Conservation (phyloP, 2,329 filamentous ascomycete species). For the Alternaria ethzedia region DNA sequence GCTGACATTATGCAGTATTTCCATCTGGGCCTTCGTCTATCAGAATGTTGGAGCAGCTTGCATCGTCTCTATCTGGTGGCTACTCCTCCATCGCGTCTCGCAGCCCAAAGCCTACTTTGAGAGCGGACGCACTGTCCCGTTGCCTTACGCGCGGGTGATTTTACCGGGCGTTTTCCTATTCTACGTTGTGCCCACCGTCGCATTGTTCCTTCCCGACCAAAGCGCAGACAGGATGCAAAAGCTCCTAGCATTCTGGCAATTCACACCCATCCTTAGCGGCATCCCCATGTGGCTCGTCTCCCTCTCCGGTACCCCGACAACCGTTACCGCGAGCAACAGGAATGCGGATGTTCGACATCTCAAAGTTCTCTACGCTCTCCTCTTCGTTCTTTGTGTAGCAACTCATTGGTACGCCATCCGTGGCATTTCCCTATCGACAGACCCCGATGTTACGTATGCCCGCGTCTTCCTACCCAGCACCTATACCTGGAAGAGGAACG, state of each 20-base stretch:
- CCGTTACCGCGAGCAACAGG: slow-evolving; percentile 4
- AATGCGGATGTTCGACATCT: slow-evolving; percentile 16
- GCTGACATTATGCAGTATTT: slow-evolving; percentile 8
- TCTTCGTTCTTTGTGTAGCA: slow-evolving; percentile 9
- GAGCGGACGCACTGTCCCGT: slow-evolving; percentile 17
- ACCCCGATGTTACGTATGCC: slow-evolving; percentile 12
- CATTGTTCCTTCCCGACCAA: slow-evolving; percentile 12
- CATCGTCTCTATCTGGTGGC: slow-evolving; percentile 20
- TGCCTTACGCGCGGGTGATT: slow-evolving; percentile 19
- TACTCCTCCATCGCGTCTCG: slow-evolving; percentile 15
- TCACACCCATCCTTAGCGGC: slow-evolving; percentile 19
- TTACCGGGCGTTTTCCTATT: slow-evolving; percentile 15
- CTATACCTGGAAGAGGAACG: slow-evolving; percentile 9
- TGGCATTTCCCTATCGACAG: slow-evolving; percentile 15
- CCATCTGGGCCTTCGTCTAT: slow-evolving; percentile 17
- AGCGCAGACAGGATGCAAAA: slow-evolving; percentile 5
- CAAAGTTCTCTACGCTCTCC: slow-evolving; percentile 14
- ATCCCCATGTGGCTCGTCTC: slow-evolving; percentile 22
- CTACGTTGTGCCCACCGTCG: slow-evolving; percentile 19
- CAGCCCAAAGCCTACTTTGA: slow-evolving; percentile 18
- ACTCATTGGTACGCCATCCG: slow-evolving; percentile 18
- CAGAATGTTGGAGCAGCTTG: slow-evolving; percentile 22
- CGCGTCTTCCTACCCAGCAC: slow-evolving; percentile 20
- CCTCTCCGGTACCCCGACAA: slow-evolving; percentile 6
- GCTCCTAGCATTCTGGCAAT: slow-evolving; percentile 23